phyloP scores from a whole-genome alignment of 768 basidiomycete species.

The Leucogyrophana mollusca region DNA sequence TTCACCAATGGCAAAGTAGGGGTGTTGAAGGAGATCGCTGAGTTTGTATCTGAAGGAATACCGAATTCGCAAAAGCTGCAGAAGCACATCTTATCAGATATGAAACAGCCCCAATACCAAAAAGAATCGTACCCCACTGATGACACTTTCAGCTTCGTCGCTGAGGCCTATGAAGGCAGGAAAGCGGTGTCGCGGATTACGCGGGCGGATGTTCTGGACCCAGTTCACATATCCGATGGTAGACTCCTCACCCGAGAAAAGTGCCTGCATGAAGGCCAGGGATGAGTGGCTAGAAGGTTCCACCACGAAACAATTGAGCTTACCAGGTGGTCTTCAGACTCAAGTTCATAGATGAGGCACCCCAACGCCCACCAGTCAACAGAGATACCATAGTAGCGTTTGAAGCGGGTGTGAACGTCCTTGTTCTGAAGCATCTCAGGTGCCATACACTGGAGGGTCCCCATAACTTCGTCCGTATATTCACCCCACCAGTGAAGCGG shows the following conservation, averaged over 20 bases:
- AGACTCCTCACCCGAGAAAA: conserved; percentile 27
- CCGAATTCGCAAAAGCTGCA: conserved; percentile 17
- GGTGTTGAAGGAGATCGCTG: conserved; percentile 20
- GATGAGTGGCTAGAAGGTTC: not conserved
- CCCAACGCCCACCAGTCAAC: conserved; percentile 46
- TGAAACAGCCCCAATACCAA: not conserved
- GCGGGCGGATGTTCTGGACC: conserved; percentile 4
- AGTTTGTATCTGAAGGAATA: conserved; percentile 15
- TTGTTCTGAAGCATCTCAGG: conserved; percentile 38
- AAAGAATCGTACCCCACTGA: conserved; percentile 31
- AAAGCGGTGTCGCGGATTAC: conserved; percentile 16
- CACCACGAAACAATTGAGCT: not conserved
- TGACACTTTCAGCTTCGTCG: conserved; percentile 20
- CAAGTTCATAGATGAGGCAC: conserved; percentile 38
- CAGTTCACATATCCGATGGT: conserved; percentile 21
- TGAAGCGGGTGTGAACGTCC: not conserved
- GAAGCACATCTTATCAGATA: not conserved
- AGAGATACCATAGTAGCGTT: conserved; percentile 26
- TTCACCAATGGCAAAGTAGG: conserved; percentile 19
- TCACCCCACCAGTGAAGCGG: conserved; percentile 11
- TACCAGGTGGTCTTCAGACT: conserved; percentile 26
- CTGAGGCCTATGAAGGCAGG: conserved; percentile 20
- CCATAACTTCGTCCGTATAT: conserved; percentile 27
- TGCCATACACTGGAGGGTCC: conserved; percentile 39
- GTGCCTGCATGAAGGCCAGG: conserved; percentile 18